Evolutionary conservation across 768 basidiomycete species (phyloP), one percentile per base, ranked within the genome.

Genomic region (Naganishia vishniacii): DNA sequence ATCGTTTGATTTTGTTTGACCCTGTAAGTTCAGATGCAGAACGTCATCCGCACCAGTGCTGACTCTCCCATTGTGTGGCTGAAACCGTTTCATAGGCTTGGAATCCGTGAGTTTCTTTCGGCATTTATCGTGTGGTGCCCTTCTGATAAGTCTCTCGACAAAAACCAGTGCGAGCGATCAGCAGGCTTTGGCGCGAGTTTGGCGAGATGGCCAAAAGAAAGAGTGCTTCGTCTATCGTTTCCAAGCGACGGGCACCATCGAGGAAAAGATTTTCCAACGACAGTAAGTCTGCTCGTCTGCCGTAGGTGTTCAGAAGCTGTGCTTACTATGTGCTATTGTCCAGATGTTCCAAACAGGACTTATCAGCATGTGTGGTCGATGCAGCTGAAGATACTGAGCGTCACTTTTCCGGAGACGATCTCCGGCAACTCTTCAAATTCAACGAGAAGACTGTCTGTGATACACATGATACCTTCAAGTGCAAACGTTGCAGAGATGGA

Each of bases 121-220:
- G 3, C 45, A 42, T 37, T 34, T 42, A 18, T 51, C 15, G 12
- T 18, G 16, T 15, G 45, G 25, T 20, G 20, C 1, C 5, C 20
- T 3, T 40, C 13, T 49, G 32, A n/a, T n/a, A n/a, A n/a, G n/a
- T 48, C 18, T 23, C 4, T 18, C 5, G 18, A 5, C 13, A 1
- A 6, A 8, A 16, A 3, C 20, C 47, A 67, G 69, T 93, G 94
- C 94, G 11, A 91, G 93, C 28, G 94, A 99, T 77, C 95, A 98
- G 75, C 94, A 99, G 76, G 94, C 94, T 8, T 82, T 99, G 5
- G 94, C 94, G 46, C 91, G 94, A 75, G 94, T 99, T 9, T 99
- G 94, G 94, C 88, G 94, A 79, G 94, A 99, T 73, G 94, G 94
- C 0, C 94, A 98, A 77, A 99, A 95, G 84, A 98, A 98, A 84